These are phyloP conservation scores for Mesembryanthemum crystallinum DNA, from an alignment of 148 eudicot species.

Conservation along the genomic window DNA sequence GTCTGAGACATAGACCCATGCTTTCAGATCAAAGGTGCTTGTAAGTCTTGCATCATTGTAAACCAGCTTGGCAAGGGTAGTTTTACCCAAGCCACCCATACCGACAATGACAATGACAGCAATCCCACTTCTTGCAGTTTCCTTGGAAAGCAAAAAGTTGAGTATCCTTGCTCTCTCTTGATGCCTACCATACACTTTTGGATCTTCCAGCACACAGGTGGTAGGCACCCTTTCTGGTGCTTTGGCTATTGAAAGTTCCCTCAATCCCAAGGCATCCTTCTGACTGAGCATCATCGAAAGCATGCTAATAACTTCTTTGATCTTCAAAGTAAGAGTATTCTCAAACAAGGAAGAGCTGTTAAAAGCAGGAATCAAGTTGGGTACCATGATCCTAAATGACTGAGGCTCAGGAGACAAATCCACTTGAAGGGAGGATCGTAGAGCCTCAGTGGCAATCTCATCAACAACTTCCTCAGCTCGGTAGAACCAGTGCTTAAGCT, in stretches of 20 bases:
- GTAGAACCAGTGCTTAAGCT: constrained; percentile 7
- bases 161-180: constrained; percentile 8
- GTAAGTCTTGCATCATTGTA: constrained; percentile 14
- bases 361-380: not conserved
- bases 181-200: constrained; percentile 9
- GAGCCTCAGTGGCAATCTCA: constrained; percentile 2
- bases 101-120: constrained; percentile 19
- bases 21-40: not conserved
- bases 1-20: constrained; percentile 25
- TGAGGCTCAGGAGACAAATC: not conserved
- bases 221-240: not conserved
- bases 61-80: constrained; percentile 19
- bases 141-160: not conserved
- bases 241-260: not conserved
- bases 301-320: not conserved
- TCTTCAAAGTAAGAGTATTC: not conserved
- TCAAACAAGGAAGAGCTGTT: not conserved
- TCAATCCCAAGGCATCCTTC: not conserved
- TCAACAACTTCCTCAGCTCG: constrained; percentile 5
- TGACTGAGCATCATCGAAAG: not conserved
- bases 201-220: constrained; percentile 5
- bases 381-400: not conserved
- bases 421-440: not conserved
- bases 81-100: constrained; percentile 21
- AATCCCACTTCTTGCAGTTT: not conserved